phyloP scores from a whole-genome alignment of 192 early-diverging fungal genomes.

The Coemansia sp. region DNA sequence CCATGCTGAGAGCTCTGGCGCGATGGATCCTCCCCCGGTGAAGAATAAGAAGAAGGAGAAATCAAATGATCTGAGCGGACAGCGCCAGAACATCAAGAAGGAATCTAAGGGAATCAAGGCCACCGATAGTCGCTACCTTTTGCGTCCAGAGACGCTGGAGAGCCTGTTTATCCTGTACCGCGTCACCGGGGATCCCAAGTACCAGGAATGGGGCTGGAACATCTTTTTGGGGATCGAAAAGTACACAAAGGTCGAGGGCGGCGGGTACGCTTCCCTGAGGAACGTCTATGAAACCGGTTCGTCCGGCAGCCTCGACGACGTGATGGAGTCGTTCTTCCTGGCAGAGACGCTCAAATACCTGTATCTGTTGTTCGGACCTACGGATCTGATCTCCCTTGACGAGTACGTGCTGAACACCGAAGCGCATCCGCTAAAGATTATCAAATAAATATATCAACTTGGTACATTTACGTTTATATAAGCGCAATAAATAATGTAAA shows the following conservation, averaged over 20 bases:
- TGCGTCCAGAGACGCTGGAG: constrained; percentile 90
- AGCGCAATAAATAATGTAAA: no score
- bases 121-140: constrained; percentile 51
- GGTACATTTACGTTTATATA: no score
- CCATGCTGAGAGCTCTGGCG: constrained; percentile 18
- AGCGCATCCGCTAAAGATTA: constrained; percentile 77
- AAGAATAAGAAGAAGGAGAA: no score
- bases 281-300: constrained; percentile 14
- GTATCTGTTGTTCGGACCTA: constrained; percentile 78
- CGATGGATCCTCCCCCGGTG: neutral
- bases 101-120: constrained; percentile 8
- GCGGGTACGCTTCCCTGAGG: constrained; percentile 61
- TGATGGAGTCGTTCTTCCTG: constrained; percentile 81
- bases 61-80: neutral
- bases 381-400: constrained; percentile 67
- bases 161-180: constrained; percentile 82
- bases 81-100: constrained; percentile 13
- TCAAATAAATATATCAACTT: neutral
- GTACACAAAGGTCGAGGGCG: constrained; percentile 60
- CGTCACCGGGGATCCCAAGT: constrained; percentile 77
- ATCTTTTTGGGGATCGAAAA: constrained; percentile 87
- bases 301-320: constrained; percentile 15
- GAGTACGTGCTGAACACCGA: constrained; percentile 94
- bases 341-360: constrained; percentile 97
- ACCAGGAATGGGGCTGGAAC: constrained; percentile 77